phyloP scores from a whole-genome alignment of 768 basidiomycete genomes.

The Rhodotorula taiwanensis region DNA sequence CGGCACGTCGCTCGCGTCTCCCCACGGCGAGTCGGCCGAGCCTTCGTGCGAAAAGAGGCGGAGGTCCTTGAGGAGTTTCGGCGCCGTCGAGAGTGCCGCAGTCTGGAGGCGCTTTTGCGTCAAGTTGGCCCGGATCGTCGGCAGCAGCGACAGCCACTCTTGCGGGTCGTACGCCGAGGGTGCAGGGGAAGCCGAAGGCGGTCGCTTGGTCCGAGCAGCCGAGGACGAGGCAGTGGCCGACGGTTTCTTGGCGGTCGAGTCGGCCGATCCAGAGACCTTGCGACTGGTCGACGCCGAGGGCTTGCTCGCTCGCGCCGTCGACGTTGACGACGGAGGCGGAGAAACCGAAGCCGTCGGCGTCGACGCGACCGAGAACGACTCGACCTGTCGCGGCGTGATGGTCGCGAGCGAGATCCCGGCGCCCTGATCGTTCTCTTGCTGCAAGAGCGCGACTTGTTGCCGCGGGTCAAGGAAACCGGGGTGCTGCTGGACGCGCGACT shows the following conservation, averaged over 20 bases:
- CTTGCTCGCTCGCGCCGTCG: not conserved
- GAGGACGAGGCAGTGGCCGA: not conserved
- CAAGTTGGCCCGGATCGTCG: constrained; percentile 5
- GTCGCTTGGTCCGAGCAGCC: not conserved
- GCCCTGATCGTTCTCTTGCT: not conserved
- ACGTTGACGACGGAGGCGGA: not conserved
- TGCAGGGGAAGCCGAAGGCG: not conserved
- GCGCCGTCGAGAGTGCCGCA: constrained; percentile 14
- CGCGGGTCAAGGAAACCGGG: not conserved
- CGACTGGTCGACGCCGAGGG: too few relatives aligned
- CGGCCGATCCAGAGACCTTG: not conserved
- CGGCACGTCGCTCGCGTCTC: constrained; percentile 25
- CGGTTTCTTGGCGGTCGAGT: not conserved
- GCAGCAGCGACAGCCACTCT: not conserved
- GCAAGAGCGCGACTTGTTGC: not conserved
- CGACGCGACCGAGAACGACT: not conserved
- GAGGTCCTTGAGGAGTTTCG: constrained; percentile 4
- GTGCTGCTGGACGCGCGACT: not conserved
- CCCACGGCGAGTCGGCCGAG: constrained; percentile 5
- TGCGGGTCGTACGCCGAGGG: not conserved
- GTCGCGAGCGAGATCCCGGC: not conserved
- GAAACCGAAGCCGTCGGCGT: not conserved
- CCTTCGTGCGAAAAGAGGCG: constrained; percentile 11
- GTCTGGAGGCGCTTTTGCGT: not conserved
- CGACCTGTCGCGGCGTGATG: constrained; percentile 7